Evolutionary conservation across 208 protist species (phyloP).

Genomic region (Angomonas deanei): DNA sequence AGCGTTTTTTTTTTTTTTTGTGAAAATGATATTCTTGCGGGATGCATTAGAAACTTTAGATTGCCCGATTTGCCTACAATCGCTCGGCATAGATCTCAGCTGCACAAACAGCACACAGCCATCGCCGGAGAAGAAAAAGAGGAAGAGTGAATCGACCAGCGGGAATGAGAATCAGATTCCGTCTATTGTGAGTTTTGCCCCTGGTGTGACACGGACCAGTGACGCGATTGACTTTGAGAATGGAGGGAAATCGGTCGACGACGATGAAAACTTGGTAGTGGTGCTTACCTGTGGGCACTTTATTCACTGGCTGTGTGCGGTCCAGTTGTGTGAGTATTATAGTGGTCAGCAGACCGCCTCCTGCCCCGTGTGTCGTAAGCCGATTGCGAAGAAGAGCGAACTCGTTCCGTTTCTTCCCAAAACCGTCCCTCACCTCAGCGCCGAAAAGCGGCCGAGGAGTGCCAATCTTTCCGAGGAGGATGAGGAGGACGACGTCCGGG

Average conservation of each 20-base stretch:
- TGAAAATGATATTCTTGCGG: slow-evolving; percentile 17
- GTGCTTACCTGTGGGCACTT: slow-evolving; percentile 69
- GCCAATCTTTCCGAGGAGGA: not conserved
- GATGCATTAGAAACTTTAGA: slow-evolving; percentile 48
- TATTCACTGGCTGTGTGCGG: slow-evolving; percentile 60
- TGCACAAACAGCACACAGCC: not conserved
- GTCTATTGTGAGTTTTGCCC: not conserved
- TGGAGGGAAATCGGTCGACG: not conserved
- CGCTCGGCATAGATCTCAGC: slow-evolving; percentile 17
- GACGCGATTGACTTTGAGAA: not conserved
- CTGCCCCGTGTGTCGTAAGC: slow-evolving; percentile 72
- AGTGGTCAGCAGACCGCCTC: slow-evolving; percentile 7
- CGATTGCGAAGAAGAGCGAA: slow-evolving; percentile 17
- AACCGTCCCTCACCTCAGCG: not conserved
- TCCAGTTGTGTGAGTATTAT: slow-evolving; percentile 64
- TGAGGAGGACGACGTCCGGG: slow-evolving; percentile 23
- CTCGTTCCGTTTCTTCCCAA: slow-evolving; percentile 36
- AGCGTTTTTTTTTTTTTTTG: no score
- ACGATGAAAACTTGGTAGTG: slow-evolving; percentile 14
- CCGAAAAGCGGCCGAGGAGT: not conserved
- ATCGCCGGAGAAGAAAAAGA: not conserved
- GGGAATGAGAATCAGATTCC: no score
- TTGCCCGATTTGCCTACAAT: slow-evolving; percentile 78
- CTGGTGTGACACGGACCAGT: not conserved
- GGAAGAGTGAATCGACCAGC: not conserved